Conservation (phyloP, 2,329 filamentous ascomycete species). For the Fusarium irregulare region DNA sequence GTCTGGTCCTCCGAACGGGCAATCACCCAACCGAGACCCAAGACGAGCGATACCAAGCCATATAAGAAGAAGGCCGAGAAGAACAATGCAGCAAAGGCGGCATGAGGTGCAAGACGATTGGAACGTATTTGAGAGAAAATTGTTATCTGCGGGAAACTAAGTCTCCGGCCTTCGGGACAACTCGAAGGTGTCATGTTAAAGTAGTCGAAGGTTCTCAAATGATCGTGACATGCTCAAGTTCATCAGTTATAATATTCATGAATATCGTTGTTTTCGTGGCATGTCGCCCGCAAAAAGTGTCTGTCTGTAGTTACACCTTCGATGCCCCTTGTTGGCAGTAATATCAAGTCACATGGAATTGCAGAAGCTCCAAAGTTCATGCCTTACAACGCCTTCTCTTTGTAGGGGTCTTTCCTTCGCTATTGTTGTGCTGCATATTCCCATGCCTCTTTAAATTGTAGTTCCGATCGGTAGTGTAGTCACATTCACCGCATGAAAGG, state of each 20-base stretch:
- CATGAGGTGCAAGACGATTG: rapidly evolving
- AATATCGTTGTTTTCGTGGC: not conserved
- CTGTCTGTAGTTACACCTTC: not conserved
- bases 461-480: not conserved
- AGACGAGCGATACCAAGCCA: rapidly evolving
- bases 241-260: not conserved
- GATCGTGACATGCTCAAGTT: not conserved
- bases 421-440: not conserved
- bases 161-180: rapidly evolving
- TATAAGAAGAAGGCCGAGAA: rapidly evolving
- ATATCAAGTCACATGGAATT: not conserved
- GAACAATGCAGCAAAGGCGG: not conserved
- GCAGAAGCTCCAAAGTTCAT: not conserved
- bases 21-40: not conserved
- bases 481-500: not conserved
- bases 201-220: rapidly evolving
- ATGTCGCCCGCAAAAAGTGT: too few relatives aligned
- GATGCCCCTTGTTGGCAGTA: not conserved
- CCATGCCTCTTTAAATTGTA: not conserved
- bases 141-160: rapidly evolving
- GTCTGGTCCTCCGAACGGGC: not conserved
- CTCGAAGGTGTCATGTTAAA: not conserved
- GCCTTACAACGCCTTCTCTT: not conserved
- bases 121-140: rapidly evolving
- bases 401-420: too few relatives aligned